Conservation (phyloP, 2,329 filamentous ascomycete genomes). For the Trichoderma citrinoviride region DNA sequence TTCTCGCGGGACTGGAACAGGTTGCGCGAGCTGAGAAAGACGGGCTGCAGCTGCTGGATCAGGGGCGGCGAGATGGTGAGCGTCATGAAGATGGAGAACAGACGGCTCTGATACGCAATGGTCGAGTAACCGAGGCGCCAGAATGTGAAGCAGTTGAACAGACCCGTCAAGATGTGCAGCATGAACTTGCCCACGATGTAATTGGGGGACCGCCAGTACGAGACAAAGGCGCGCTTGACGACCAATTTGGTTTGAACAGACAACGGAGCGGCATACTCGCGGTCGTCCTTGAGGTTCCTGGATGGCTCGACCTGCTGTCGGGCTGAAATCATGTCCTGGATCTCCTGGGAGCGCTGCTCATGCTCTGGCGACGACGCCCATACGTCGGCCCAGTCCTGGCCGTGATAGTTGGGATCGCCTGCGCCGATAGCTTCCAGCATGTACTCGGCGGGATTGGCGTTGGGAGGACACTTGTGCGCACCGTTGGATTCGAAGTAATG, state of each 20-base stretch:
- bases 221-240: conserved; percentile 56
- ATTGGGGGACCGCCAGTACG: conserved; percentile 64
- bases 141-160: conserved; percentile 72
- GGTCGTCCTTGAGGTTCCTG: conserved; percentile 46
- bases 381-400: conserved; percentile 60
- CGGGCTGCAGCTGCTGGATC: conserved; percentile 74
- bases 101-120: conserved; percentile 65
- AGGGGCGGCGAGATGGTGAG: conserved; percentile 71
- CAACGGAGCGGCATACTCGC: conserved; percentile 63
- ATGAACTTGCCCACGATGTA: conserved; percentile 63
- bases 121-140: conserved; percentile 57
- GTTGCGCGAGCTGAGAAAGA: conserved; percentile 62
- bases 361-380: conserved; percentile 56
- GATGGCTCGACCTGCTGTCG: conserved; percentile 41
- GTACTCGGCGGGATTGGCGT: conserved; percentile 54
- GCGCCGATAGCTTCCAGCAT: conserved; percentile 60
- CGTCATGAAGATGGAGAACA: conserved; percentile 76
- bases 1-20: conserved; percentile 71
- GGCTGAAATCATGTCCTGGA: conserved; percentile 50
- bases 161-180: conserved; percentile 59
- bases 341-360: conserved; percentile 46
- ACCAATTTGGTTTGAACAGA: conserved; percentile 52
- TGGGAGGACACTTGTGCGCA: conserved; percentile 44
- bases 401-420: conserved; percentile 58
- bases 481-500: conserved; percentile 53